Evolutionary conservation across 73 alveolate species (phyloP), one percentile per base, ranked within the genome.

Genomic region (Uronychia binucleata): DNA sequence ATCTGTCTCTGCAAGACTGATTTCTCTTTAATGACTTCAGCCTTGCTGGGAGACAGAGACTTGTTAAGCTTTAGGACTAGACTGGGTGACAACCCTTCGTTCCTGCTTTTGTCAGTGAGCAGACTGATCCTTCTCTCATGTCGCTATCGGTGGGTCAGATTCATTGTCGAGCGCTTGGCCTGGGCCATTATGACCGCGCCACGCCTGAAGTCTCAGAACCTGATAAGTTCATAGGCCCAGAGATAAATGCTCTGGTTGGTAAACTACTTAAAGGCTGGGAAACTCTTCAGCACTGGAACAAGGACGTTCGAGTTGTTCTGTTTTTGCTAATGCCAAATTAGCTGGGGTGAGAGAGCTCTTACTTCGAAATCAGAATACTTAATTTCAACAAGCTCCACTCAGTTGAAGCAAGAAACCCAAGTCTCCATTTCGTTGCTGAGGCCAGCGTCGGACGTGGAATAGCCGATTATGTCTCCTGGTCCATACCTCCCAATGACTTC

Each of bases 401-500:
- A 84, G 57, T 75, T 30, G 27, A 57, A 34, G 26, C 86, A 88
- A 26, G 33, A 33, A 5, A 79, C 28, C 86, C 91, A 85, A 27
- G 85, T 82, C 33, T 85, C 92, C 29, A 88, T 85, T 58, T 81
- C 78, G 30, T 80, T 79, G 1, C 91, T 30, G 8, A 90, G 59
- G 1, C 95, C 95, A n/a, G 77, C 86, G 77, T 90, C 95, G 19
- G 67, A 46, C 19, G 58, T 58, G 28, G 78, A 80, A 74, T 67
- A 87, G 25, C 93, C 95, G 25, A 90, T 35, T 5, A 90, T 85
- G 79, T 90, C 90, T 0, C 95, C 95, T 27, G 77, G 35, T 46
- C 67, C 79, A 34, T 32, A 84, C 58, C 83, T 90, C 0, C 87
- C 95, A 11, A 85, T 34, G 30, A 84, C 46, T 26, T 80, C 58